Percentiles rank a stretch among this genome's conserved stretches.
Conservation (phyloP, 1,284 basidiomycete species). For the Earliella scabrosa region DNA sequence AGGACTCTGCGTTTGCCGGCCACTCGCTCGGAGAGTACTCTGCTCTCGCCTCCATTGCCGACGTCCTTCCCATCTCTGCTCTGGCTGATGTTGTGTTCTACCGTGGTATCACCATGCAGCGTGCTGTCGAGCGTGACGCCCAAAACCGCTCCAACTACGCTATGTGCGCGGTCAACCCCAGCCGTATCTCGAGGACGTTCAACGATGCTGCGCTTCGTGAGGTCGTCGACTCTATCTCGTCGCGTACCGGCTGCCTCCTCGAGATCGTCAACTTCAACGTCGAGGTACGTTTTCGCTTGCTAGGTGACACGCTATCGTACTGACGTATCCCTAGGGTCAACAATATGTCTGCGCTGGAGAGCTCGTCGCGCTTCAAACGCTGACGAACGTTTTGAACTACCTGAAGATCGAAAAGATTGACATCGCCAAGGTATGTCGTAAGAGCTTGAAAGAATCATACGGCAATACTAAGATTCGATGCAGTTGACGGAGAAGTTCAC, state of each 20-base stretch:
- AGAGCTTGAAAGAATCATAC: background rate
- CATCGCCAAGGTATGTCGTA: constrained; percentile 80
- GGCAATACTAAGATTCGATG: constrained; percentile 9
- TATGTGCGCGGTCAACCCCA: constrained; percentile 98
- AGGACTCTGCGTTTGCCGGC: constrained; percentile 92
- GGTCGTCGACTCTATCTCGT: constrained; percentile 90
- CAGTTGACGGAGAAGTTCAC: constrained; percentile 86
- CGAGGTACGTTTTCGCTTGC: constrained; percentile 58
- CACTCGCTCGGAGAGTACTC: constrained; percentile 99
- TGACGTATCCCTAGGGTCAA: constrained; percentile 62
- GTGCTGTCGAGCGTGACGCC: constrained; percentile 93
- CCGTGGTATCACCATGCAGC: constrained; percentile 99
- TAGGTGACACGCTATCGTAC: background rate
- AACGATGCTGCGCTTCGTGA: constrained; percentile 92
- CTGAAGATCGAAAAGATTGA: constrained; percentile 98
- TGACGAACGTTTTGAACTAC: constrained; percentile 97
- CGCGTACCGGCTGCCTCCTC: constrained; percentile 78
- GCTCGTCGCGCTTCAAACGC: constrained; percentile 88
- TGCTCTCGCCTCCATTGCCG: constrained; percentile 95
- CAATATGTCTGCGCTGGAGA: constrained; percentile 99
- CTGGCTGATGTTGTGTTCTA: constrained; percentile 99
- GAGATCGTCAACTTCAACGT: constrained; percentile 99
- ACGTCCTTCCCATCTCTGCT: constrained; percentile 94
- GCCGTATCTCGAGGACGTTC: constrained; percentile 93
- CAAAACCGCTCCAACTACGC: constrained; percentile 95